Percentiles rank a stretch among this genome's conserved stretches.
Conservation (phyloP, 2,329 filamentous ascomycete species). For the Aaosphaeria pasadenensis region DNA sequence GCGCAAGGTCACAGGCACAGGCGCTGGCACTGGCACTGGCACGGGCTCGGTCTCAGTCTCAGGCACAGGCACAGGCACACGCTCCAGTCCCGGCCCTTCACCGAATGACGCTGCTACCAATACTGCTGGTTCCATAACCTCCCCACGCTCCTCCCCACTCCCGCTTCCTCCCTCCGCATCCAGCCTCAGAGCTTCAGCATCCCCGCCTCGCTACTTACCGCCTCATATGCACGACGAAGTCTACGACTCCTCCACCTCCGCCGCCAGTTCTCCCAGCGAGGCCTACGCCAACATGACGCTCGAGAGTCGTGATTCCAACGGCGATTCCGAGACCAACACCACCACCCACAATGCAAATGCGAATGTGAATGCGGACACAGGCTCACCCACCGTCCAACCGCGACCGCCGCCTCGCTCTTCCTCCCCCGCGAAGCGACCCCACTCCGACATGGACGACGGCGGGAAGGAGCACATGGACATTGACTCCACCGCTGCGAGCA, state of each 20-base stretch:
- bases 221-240: constrained; percentile 56
- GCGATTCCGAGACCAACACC: constrained; percentile 21
- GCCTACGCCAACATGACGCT: constrained; percentile 53
- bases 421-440: constrained; percentile 55
- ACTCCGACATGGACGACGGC: constrained; percentile 52
- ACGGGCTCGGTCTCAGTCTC: constrained; percentile 2
- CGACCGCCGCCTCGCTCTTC: constrained; percentile 41
- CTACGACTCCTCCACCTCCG: constrained; percentile 34
- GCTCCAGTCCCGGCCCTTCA: constrained; percentile 11
- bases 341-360: constrained; percentile 12
- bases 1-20: constrained; percentile 43
- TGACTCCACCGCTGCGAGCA: constrained; percentile 18
- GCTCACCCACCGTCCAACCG: constrained; percentile 9
- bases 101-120: constrained; percentile 31
- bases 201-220: constrained; percentile 50
- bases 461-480: constrained; percentile 29
- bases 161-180: constrained; percentile 6
- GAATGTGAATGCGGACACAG: constrained; percentile 1
- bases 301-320: constrained; percentile 38
- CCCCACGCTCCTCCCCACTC: constrained; percentile 37
- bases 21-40: constrained; percentile 26
- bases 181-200: constrained; percentile 20
- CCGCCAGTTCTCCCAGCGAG: constrained; percentile 48
- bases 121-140: constrained; percentile 8
- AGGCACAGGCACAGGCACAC: constrained; percentile 8